phyloP scores from a whole-genome alignment of 371 early-diverging fungal species.

The Lichtheimia ramosa region DNA sequence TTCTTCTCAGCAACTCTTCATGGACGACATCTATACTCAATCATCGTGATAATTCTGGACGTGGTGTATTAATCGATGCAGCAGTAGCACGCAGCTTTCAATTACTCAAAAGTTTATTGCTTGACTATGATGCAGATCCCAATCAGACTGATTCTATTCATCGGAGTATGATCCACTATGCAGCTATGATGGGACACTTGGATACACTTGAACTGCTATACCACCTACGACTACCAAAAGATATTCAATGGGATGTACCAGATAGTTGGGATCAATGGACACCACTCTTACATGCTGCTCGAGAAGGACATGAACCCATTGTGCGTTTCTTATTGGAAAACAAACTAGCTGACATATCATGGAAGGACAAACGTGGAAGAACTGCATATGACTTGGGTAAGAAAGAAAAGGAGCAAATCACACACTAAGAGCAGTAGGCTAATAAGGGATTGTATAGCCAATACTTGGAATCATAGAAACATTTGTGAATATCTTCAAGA shows the following conservation, averaged over 20 bases:
- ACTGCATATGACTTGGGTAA: conserved; percentile 46
- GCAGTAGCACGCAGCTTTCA: conserved; percentile 36
- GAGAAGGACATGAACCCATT: conserved; percentile 33
- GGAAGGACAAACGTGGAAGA: conserved; percentile 41
- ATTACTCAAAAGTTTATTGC: conserved; percentile 23
- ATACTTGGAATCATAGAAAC: conserved; percentile 6
- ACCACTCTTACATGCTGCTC: conserved; percentile 50
- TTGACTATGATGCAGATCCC: conserved; percentile 35
- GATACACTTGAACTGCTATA: conserved; percentile 27
- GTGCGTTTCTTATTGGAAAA: conserved; percentile 32
- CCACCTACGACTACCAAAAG: conserved; percentile 2
- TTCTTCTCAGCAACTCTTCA: conserved; percentile 23
- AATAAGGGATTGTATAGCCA: too few species aligned
- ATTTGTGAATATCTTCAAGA: conserved; percentile 1
- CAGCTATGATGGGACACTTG: conserved; percentile 47
- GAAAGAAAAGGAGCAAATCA: background rate
- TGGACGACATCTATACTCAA: conserved; percentile 7
- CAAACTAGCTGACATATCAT: conserved; percentile 13
- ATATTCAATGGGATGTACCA: conserved; percentile 27
- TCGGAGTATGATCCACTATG: conserved; percentile 48
- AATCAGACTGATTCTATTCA: conserved; percentile 43
- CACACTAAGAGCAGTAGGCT: too few species aligned
- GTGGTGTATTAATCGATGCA: conserved; percentile 41
- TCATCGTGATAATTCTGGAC: conserved; percentile 49
- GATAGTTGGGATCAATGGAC: conserved; percentile 57